Base-by-base conservation (phyloP, 1,284 basidiomycete genomes). In the Rhodotorula sp. region DNA sequence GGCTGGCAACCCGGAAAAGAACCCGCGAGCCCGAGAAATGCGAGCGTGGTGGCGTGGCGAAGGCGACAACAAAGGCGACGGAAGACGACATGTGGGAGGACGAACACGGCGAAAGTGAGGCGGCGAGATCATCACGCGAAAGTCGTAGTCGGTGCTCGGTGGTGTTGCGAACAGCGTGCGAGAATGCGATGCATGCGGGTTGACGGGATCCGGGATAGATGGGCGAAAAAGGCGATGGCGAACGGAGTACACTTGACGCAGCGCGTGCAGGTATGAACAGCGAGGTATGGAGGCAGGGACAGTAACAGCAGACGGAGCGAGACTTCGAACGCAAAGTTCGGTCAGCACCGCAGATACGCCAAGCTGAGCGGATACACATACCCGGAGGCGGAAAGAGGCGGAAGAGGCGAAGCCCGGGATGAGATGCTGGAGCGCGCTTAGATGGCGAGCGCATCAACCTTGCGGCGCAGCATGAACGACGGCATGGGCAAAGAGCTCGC, bases 401-500 rank as follows among this genome's bases (percentile, higher is more conserved):
- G 41, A 23, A 50, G 56, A n/a, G 27, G 16, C 25, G 42, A n/a
- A 27, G 44, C 45, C 27, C 1, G 23, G 10, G 10, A n/a, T 34
- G 42, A 45, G 13, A 16, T 25, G 8, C 10, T 17, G 19, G 27
- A 25, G 45, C 9, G 12, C 42, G 48, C 41, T 41, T 57, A 52
- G 25, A 21, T 34, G 46, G 25, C 61, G 46, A 61, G 46, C 23
- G 23, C 45, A 53, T 50, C 61, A 21, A 55, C 66, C 60, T 69
- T 61, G 41, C 64, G 62, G 44, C 74, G 61, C 41, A 74, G 53
- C 49, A 76, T 60, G 56, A 76, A 76, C 34, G 64, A 66, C 41
- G 74, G 74, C 4, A 68, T 64, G 19, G 74, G 74, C 3, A 76
- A 62, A 14, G 57, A 59, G 27, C 67, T 70, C 61, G 74, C 69